Conservation (phyloP, 257 asterid genomes). For the Fraxinus excelsior region DNA sequence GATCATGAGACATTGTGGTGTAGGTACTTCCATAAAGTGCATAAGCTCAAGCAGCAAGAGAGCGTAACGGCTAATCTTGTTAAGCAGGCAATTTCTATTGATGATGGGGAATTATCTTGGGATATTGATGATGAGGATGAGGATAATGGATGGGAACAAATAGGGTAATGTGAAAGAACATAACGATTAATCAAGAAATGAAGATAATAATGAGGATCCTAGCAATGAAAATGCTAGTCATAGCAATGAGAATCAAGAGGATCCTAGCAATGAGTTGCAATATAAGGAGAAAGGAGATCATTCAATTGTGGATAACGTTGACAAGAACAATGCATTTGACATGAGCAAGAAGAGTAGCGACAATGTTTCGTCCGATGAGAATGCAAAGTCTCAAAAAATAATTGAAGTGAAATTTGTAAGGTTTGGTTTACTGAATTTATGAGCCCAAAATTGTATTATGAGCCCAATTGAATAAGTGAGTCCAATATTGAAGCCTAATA, state of each 20-base stretch:
- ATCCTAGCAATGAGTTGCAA: constrained; percentile 16
- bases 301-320: constrained; percentile 31
- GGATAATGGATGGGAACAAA: constrained; percentile 1
- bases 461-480: too few species aligned
- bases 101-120: constrained; percentile 86
- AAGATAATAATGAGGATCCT: constrained; percentile 21
- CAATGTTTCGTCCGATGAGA: constrained; percentile 32
- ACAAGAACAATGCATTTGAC: constrained; percentile 18
- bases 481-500: too few species aligned
- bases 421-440: too few species aligned
- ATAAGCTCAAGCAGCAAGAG: constrained; percentile 80
- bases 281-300: constrained; percentile 26
- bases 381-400: constrained; percentile 24
- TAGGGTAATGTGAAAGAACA: constrained; percentile 28
- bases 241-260: too few species aligned
- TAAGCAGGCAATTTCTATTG: constrained; percentile 65
- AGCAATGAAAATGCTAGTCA: too few species aligned
- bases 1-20: constrained; percentile 78
- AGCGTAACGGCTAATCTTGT: constrained; percentile 75
- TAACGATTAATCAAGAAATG: constrained; percentile 23
- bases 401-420: constrained; percentile 25
- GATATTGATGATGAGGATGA: constrained; percentile 62
- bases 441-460: too few species aligned
- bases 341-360: constrained; percentile 21
- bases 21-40: constrained; percentile 72